Percentiles rank a stretch among this genome's conserved stretches.
These are phyloP conservation scores for Xylariales sp. DNA, from an alignment of 2,329 filamentous ascomycete species.

Conservation along the genomic window DNA sequence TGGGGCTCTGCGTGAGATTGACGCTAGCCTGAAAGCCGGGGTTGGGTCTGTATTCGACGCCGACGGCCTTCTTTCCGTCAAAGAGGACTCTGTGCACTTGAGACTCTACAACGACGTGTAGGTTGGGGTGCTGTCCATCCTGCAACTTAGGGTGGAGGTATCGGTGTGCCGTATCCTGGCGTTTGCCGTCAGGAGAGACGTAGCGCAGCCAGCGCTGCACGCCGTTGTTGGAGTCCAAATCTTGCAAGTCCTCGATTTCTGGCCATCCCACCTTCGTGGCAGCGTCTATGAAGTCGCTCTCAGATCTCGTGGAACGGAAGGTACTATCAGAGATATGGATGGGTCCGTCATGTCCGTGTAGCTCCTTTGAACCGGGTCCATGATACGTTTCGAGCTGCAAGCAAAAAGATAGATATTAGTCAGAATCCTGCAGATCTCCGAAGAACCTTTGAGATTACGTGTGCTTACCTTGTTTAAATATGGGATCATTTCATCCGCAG, in stretches of 20 bases:
- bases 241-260: slow-evolving; percentile 45
- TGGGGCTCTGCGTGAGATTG: slow-evolving; percentile 17
- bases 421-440: no score
- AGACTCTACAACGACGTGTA: slow-evolving; percentile 24
- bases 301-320: slow-evolving; percentile 30
- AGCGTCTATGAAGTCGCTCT: slow-evolving; percentile 42
- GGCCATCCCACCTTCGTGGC: slow-evolving; percentile 39
- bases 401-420: no score
- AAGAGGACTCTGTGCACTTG: slow-evolving; percentile 44
- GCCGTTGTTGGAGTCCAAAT: slow-evolving; percentile 34
- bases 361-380: slow-evolving; percentile 29
- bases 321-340: slow-evolving; percentile 44
- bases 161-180: slow-evolving; percentile 20
- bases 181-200: slow-evolving; percentile 20
- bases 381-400: slow-evolving; percentile 26
- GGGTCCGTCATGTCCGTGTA: slow-evolving; percentile 44
- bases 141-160: slow-evolving; percentile 22
- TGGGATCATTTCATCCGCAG: slow-evolving; percentile 31
- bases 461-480: slow-evolving; percentile 42
- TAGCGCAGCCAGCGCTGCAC: slow-evolving; percentile 20
- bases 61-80: slow-evolving; percentile 44
- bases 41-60: slow-evolving; percentile 45
- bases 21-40: slow-evolving; percentile 16
- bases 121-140: slow-evolving; percentile 22
- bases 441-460: no score